Evolutionary conservation across 495 filamentous ascomycete species (phyloP).

Genomic region (Aspergillus ellipticus): DNA sequence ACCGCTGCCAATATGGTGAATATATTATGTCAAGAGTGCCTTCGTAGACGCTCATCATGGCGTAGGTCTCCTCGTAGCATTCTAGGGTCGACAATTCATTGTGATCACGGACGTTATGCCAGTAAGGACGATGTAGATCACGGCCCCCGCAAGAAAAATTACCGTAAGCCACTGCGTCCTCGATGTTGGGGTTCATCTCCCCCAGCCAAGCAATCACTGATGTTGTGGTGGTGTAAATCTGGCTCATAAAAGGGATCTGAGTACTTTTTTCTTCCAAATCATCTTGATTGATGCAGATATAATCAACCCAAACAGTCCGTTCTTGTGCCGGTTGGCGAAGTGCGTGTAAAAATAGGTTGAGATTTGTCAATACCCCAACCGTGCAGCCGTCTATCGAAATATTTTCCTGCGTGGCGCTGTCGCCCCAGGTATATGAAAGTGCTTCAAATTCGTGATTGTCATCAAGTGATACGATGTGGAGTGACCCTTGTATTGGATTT

Average conservation of each 20-base stretch:
- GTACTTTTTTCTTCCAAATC: constrained; percentile 23
- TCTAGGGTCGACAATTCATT: not conserved
- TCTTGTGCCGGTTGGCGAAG: constrained; percentile 20
- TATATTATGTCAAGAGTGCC: not conserved
- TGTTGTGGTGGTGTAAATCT: constrained; percentile 24
- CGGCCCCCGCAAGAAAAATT: not conserved
- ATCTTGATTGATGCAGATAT: constrained; percentile 33
- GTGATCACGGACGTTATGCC: not conserved
- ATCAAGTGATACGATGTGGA: constrained; percentile 5
- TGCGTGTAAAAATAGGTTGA: constrained; percentile 22
- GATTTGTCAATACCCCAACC: constrained; percentile 21
- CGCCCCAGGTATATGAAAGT: constrained; percentile 38
- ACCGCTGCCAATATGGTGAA: not conserved
- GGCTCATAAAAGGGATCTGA: constrained; percentile 29
- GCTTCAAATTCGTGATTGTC: constrained; percentile 25
- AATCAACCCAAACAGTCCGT: constrained; percentile 30
- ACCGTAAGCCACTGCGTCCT: not conserved
- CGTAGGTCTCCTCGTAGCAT: not conserved
- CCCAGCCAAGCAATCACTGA: constrained; percentile 25
- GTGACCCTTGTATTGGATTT: not conserved
- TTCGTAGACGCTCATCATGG: not conserved
- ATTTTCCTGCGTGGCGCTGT: constrained; percentile 8
- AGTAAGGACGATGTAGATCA: not conserved
- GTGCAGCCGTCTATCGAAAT: constrained; percentile 17
- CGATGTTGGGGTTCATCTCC: constrained; percentile 1